These are phyloP conservation scores for Psilocybe subaeruginosa DNA, from an alignment of 768 basidiomycete species.

Conservation along the genomic window DNA sequence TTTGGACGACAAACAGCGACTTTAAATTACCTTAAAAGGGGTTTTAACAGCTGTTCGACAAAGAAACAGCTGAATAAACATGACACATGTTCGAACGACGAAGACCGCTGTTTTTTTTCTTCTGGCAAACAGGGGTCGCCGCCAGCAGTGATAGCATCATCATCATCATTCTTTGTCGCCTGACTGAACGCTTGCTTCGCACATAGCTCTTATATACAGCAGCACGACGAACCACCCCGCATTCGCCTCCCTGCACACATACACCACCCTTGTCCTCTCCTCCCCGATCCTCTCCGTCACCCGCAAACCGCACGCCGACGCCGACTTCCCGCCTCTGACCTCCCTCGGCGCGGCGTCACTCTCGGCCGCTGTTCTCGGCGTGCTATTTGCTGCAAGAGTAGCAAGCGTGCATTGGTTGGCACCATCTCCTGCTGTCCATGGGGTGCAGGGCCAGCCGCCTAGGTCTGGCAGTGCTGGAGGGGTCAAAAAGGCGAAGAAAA, in stretches of 20 bases:
- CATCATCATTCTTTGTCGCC: background rate
- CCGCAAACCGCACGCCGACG: slow-evolving; percentile 24
- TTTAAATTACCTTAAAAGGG: too few species aligned
- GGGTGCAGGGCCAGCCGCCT: background rate
- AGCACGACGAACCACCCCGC: slow-evolving; percentile 32
- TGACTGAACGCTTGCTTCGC: background rate
- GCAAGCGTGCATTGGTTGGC: slow-evolving; percentile 30
- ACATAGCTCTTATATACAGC: slow-evolving; percentile 34
- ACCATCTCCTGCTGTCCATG: background rate
- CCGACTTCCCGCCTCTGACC: slow-evolving; percentile 25
- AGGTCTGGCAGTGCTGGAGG: background rate
- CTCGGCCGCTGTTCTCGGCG: slow-evolving; percentile 31
- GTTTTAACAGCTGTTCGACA: too few species aligned
- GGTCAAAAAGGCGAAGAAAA: background rate
- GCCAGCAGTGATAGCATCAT: too few species aligned
- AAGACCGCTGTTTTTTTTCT: too few species aligned
- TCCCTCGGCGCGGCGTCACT: slow-evolving; percentile 35
- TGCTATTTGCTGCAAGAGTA: slow-evolving; percentile 39
- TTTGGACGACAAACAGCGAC: too few species aligned
- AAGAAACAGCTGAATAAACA: too few species aligned
- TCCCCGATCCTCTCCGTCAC: slow-evolving; percentile 18
- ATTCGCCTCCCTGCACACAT: slow-evolving; percentile 27
- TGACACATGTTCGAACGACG: too few species aligned
- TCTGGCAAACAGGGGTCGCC: too few species aligned
- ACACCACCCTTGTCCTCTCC: slow-evolving; percentile 23